phyloP scores from a whole-genome alignment of 108 stramenopile genomes.

The Nitzschia sp. region DNA sequence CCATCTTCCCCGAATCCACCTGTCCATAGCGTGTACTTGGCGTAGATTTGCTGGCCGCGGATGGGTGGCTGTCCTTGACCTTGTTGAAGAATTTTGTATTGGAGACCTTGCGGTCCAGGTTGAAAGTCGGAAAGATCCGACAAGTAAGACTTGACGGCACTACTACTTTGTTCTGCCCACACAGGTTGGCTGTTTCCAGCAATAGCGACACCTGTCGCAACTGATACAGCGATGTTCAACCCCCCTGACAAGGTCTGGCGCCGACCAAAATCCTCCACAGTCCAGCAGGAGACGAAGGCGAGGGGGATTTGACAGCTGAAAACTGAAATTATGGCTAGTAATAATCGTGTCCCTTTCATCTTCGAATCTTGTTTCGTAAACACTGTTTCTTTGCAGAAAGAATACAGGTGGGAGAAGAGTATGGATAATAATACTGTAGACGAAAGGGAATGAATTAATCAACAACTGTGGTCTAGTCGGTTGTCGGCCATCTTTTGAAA shows the following conservation, averaged over 20 bases:
- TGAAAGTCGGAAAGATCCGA: constrained; percentile 17
- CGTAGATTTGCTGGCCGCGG: constrained; percentile 49
- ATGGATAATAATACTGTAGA: too few species aligned
- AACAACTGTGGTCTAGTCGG: too few species aligned
- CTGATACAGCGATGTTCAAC: not conserved
- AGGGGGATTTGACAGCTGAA: too few species aligned
- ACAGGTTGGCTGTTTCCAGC: not conserved
- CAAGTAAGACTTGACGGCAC: not conserved
- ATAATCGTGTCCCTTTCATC: too few species aligned
- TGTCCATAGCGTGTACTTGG: constrained; percentile 46
- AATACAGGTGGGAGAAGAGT: too few species aligned
- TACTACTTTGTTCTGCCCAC: not conserved
- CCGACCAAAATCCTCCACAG: not conserved
- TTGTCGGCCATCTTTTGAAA: too few species aligned
- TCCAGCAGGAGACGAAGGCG: too few species aligned
- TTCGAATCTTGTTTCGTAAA: too few species aligned
- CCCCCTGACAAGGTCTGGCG: not conserved
- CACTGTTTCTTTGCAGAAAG: too few species aligned
- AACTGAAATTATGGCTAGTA: too few species aligned
- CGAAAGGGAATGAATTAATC: too few species aligned
- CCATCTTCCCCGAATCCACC: constrained; percentile 42
- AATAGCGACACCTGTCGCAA: not conserved
- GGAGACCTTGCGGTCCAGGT: constrained; percentile 43
- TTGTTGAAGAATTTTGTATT: constrained; percentile 37
- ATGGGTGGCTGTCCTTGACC: constrained; percentile 22